Percentiles rank a stretch among this genome's conserved stretches.
phyloP scores from a whole-genome alignment of 202 grass and related monocot species.

The Bolboschoenoplectus hybrid region DNA sequence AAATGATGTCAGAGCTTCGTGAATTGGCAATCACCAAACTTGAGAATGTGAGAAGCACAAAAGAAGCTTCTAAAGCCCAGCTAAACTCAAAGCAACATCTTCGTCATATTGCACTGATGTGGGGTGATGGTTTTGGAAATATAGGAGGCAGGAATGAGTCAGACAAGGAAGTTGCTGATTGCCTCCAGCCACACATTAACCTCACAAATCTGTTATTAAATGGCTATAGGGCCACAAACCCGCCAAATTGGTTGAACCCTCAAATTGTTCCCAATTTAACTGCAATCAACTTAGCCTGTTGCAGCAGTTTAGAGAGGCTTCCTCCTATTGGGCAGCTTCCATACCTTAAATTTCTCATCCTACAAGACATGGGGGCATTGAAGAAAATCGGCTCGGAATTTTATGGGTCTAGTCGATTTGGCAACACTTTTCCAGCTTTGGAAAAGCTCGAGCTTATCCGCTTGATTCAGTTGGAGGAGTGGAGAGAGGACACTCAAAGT shows the following conservation, averaged over 20 bases:
- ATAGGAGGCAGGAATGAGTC: neutral
- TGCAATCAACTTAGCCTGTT: neutral
- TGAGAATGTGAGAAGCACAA: constrained; percentile 29
- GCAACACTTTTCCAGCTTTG: constrained; percentile 9
- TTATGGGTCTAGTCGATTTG: constrained; percentile 20
- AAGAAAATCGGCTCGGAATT: constrained; percentile 32
- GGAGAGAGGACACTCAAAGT: neutral
- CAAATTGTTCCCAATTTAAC: constrained; percentile 26
- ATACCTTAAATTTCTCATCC: constrained; percentile 11
- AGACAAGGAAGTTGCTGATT: constrained; percentile 28
- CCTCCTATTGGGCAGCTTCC: constrained; percentile 39
- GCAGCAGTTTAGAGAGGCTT: constrained; percentile 21
- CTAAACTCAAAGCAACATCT: constrained; percentile 7
- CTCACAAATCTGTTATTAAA: constrained; percentile 3
- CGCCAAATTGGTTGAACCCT: constrained; percentile 22
- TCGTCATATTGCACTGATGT: neutral
- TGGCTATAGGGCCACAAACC: neutral
- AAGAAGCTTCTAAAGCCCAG: constrained; percentile 27
- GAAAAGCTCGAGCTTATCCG: neutral
- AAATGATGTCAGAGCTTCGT: constrained; percentile 29
- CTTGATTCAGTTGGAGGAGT: constrained; percentile 34
- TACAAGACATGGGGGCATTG: neutral
- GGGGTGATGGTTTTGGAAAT: neutral
- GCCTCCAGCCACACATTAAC: constrained; percentile 24
- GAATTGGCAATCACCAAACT: constrained; percentile 19